phyloP scores from a whole-genome alignment of 306 rosid genomes.

The Quercus parvula region DNA sequence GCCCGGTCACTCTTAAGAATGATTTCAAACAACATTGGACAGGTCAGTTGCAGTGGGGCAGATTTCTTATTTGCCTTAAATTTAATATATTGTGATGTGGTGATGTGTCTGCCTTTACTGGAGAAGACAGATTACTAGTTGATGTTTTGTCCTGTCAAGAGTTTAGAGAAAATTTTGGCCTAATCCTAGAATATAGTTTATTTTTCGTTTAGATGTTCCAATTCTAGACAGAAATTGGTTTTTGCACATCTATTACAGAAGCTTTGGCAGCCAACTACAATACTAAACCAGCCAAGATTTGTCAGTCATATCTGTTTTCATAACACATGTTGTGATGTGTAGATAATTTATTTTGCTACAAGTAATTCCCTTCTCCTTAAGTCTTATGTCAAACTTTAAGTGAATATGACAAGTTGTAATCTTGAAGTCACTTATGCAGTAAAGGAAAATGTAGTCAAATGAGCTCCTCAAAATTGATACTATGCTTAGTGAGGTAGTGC shows the following conservation, averaged over 20 bases:
- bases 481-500: neutral
- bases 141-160: neutral
- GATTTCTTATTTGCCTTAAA: neutral
- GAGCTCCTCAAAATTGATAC: neutral
- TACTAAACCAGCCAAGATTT: neutral
- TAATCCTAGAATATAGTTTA: neutral
- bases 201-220: neutral
- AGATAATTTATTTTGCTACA: neutral
- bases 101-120: neutral
- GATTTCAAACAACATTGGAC: slow-evolving; percentile 96
- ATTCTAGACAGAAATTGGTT: neutral
- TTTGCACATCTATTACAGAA: neutral
- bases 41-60: slow-evolving; percentile 46
- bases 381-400: neutral
- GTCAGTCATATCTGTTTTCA: neutral
- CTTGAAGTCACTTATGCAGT: neutral
- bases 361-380: no score
- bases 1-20: slow-evolving; percentile 91
- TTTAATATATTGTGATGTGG: neutral
- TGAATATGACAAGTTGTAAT: neutral
- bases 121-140: neutral
- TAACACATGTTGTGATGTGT: neutral
- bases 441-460: neutral
- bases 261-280: neutral
- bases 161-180: neutral